phyloP scores from a whole-genome alignment of 139 green algal species.

The Chlamydomonas sp. region DNA sequence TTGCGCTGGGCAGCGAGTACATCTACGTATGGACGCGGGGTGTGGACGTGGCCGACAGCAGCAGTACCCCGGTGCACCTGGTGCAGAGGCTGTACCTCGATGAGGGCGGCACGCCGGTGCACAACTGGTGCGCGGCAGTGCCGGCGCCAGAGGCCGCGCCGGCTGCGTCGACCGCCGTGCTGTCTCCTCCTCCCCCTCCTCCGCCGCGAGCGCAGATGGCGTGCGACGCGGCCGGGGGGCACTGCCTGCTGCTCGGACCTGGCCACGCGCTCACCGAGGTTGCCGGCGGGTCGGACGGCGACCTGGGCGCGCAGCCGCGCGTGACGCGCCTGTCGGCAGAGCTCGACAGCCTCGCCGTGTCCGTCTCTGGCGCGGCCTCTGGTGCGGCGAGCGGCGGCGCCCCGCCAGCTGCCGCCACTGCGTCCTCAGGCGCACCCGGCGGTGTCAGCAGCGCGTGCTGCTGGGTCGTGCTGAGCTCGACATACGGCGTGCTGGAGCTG shows the following conservation, averaged over 20 bases:
- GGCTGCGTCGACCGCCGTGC: too few relatives aligned
- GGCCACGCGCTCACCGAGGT: neutral
- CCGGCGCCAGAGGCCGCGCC: too few relatives aligned
- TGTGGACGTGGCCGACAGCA: too few relatives aligned
- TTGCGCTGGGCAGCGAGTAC: neutral
- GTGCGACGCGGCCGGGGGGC: neutral
- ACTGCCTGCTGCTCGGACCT: conserved; percentile 1
- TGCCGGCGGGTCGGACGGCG: neutral
- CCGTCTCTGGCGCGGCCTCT: neutral
- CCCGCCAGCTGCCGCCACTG: neutral
- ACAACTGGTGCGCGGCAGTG: conserved; percentile 8
- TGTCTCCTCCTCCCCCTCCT: neutral
- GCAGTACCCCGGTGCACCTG: too few relatives aligned
- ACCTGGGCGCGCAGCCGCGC: neutral
- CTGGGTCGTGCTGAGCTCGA: conserved; percentile 29
- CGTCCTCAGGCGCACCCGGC: too few relatives aligned
- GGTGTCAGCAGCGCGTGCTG: neutral
- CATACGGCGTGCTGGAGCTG: conserved; percentile 35
- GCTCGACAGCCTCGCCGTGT: conserved; percentile 22
- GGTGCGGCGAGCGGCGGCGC: neutral
- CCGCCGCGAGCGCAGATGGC: neutral
- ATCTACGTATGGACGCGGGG: conserved; percentile 9
- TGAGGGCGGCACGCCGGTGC: neutral
- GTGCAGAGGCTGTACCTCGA: conserved; percentile 9
- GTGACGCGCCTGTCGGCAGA: conserved; percentile 16